Evolutionary conservation across 2,329 filamentous ascomycete genomes (phyloP), one percentile per base, ranked within the genome.

Genomic region (Talaromyces sp.): DNA sequence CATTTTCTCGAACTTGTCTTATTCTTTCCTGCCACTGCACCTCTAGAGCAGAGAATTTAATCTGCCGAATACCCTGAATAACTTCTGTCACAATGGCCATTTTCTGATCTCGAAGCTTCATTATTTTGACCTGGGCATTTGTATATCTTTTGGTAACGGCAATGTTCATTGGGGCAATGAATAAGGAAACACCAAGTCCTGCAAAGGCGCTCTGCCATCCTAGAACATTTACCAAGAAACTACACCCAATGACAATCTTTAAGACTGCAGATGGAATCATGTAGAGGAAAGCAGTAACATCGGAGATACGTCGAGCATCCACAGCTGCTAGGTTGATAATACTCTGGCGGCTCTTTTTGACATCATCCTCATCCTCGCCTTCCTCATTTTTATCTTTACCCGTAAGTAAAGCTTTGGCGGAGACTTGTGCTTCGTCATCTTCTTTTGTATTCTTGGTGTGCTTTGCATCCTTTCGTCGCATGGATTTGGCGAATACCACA

Each of bases 11-110:
- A 7, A 86, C 82, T 56, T 80, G 70, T 56, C 80, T 71, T 66
- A 94, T 89, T 55, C 86, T 88, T 14, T 80, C 77, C 67, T 91
- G 84, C 89, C 90, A 93, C 61, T 89, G 84, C 17, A 77, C 74
- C 69, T 93, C 90, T 2, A 91, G 73, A 1, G 89, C 89, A 0
- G 88, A 88, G 62, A 93, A 91, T 65, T 94, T 94, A 74, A 94
- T 90, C 70, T 94, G 90, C 1, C 89, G 83, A 58, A 93, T 92
- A 7, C 89, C 89, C 61, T 89, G 83, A 1, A 94, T 74, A 0
- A 87, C 88, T 69, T 94, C 89, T 1, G 88, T 89, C 27, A 94
- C 81, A 13, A 91, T 82, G 0, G 82, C 86, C 72, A 91, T 80
- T 71, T 92, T 93, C 49, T 84, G 79, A 68, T 93, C 90, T 40